Percentiles rank a stretch among this genome's conserved stretches.
phyloP scores from a whole-genome alignment of 2,329 filamentous ascomycete species.

The Aspergillus transmontanensis region DNA sequence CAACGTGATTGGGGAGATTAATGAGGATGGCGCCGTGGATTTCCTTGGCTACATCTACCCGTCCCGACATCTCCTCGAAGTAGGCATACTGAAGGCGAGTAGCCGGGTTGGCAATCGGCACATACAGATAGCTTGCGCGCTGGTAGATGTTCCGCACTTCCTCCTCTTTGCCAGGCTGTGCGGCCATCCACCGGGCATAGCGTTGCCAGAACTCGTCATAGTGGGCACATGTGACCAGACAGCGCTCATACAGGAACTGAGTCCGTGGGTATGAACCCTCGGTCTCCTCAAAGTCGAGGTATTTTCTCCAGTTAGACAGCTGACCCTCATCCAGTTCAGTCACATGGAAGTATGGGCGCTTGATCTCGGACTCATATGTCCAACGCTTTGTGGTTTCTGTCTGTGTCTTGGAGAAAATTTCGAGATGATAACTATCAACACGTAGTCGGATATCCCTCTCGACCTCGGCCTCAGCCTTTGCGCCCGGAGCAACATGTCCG shows the following conservation, averaged over 20 bases:
- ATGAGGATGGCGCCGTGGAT: conserved; percentile 82
- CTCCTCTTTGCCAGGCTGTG: conserved; percentile 78
- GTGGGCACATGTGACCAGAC: conserved; percentile 85
- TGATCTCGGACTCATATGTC: conserved; percentile 93
- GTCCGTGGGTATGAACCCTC: conserved; percentile 76
- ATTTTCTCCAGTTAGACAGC: conserved; percentile 89
- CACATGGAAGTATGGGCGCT: conserved; percentile 95
- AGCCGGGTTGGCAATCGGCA: conserved; percentile 80
- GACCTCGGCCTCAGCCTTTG: conserved; percentile 72
- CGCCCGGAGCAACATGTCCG: conserved; percentile 42
- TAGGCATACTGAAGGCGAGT: conserved; percentile 90
- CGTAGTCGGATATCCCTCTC: conserved; percentile 80
- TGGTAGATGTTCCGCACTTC: conserved; percentile 92
- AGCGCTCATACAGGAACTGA: conserved; percentile 89
- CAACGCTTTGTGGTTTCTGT: conserved; percentile 88
- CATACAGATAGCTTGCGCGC: conserved; percentile 79
- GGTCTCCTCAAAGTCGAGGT: conserved; percentile 90
- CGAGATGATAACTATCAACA: conserved; percentile 78
- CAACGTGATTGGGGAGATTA: conserved; percentile 76
- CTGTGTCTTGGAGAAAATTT: conserved; percentile 79
- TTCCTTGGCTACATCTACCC: conserved; percentile 75
- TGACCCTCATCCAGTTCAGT: conserved; percentile 87
- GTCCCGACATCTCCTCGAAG: conserved; percentile 84
- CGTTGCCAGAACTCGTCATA: conserved; percentile 98
- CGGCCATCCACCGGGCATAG: conserved; percentile 93